These are phyloP conservation scores for Geotrichum bryndzae DNA, from an alignment of 1,139 yeast genomes.

Conservation along the genomic window DNA sequence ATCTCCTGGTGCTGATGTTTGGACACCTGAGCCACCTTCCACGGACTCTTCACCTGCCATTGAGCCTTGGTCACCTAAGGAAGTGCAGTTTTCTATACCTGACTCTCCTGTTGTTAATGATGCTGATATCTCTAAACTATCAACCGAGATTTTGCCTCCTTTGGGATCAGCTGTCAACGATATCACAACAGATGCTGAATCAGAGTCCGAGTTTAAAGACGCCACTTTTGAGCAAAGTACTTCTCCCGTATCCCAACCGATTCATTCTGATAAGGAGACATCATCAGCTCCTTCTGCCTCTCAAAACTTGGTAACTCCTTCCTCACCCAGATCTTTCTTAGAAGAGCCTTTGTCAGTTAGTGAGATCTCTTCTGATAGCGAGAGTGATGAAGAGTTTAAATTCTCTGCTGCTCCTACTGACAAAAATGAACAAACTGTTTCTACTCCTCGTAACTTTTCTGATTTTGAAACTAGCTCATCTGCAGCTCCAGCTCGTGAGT, in stretches of 20 bases:
- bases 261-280: not conserved
- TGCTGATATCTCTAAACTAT: not conserved
- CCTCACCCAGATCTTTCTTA: not conserved
- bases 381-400: not conserved
- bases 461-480: not conserved
- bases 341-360: not conserved
- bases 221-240: not conserved
- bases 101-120: not conserved
- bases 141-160: not conserved
- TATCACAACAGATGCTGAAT: not conserved
- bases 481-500: not conserved
- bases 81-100: not conserved
- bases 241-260: not conserved
- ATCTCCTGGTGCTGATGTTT: slow-evolving; percentile 9
- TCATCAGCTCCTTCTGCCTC: not conserved
- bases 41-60: slow-evolving; percentile 6
- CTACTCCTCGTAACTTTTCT: not conserved
- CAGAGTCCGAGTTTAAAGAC: not conserved
- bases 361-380: not conserved
- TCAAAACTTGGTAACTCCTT: not conserved
- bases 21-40: slow-evolving; percentile 8
- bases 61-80: slow-evolving; percentile 10
- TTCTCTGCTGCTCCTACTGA: not conserved
- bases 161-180: not conserved
- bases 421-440: not conserved